Base-by-base conservation (phyloP, 2,329 filamentous ascomycete species). In the Remersonia thermophila region DNA sequence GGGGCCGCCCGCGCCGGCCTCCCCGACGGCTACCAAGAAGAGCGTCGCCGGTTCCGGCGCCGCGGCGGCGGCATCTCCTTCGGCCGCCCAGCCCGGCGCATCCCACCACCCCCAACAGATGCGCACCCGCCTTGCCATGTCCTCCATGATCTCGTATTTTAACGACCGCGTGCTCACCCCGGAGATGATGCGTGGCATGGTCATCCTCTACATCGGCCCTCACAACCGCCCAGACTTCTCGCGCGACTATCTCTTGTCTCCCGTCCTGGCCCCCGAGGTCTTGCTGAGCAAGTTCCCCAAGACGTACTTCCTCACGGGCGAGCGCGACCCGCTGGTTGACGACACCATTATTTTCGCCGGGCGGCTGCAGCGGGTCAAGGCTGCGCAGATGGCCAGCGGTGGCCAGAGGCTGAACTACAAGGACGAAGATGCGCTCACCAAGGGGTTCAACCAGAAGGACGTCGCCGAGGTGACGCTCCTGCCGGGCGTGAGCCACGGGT, bases 101-200 rank as follows among this genome's bases (percentile, higher is more conserved):
- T 73, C 71, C 5, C 67, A 73, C 42, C 71, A 67, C 32, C 60
- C 69, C 1, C 61, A 71, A 41, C 70, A 71, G 2, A 62, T 94
- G 42, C 77, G 73, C 47, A 96, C 91, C 1, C 77, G 87, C n/a
- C 71, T 98, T 8, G 87, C 89, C 12, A 93, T 89, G 55, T 87
- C 85, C 0, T 89, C 80, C n/a, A 93, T 94, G 76, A 93, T 98
- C 26, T 95, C 89, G 0, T 96, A 96, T 60, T 93, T 95, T 58
- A 91, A 93, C 56, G 91, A 98, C 57, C 80, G 91, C 18, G 83
- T 98, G 18, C 69, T 98, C 11, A 89, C 85, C 0, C 89, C 91
- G 0, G 91, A 98, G 58, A 94, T 96, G 85, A 95, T 96, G 81
- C 82, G 91, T 23, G 85, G 87, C 44, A 96, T 98, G 87, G 94